Base-by-base conservation (phyloP, 2,329 filamentous ascomycete species). In the Paecilomyces dactylethromorphus region DNA sequence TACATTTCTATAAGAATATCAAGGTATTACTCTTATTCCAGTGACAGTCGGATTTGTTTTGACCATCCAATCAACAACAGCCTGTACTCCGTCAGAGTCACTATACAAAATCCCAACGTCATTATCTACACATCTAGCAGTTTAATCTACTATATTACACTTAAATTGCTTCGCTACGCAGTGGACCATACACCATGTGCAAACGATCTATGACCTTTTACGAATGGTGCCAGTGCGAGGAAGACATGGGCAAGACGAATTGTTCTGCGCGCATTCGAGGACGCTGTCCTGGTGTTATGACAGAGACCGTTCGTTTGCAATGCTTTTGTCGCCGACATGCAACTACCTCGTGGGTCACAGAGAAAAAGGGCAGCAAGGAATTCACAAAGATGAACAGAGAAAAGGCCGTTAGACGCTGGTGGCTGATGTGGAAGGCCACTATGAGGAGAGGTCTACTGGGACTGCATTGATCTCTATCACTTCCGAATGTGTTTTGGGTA, bases 241-340 rank as follows among this genome's bases (percentile, higher is more conserved):
- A 72, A 63, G 68, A 73, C 29, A 68, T 68, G 15, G 68, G 73
- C 15, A 63, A 71, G 51, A 67, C 63, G 35, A 56, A 68, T 52
- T 75, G 73, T 50, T 59, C 69, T 11, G 62, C 62, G 31, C 63
- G 66, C 52, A 64, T 64, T 21, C 65, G 64, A 53, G 66, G 68
- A 50, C 64, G 59, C 56, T 75, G 73, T 33, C 64, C 67, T 11
- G 70, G 69, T 1, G 54, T 73, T 15, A 68, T 65, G 35, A 60
- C 71, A n/a, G 70, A 76, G 55, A 72, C 69, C 2, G 71, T 74
- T 2, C 71, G 70, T 49, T 70, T 76, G 71, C 71, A 76, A 51
- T 75, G 72, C 56, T 76, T 73, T 64, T 75, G 73, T 62, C 64
- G 72, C 58, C 61, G 61, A 2, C 73, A 76, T 52, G 72, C 71